Base-by-base conservation (phyloP, 139 green algal genomes). In the Tetradesmus obliquus region DNA sequence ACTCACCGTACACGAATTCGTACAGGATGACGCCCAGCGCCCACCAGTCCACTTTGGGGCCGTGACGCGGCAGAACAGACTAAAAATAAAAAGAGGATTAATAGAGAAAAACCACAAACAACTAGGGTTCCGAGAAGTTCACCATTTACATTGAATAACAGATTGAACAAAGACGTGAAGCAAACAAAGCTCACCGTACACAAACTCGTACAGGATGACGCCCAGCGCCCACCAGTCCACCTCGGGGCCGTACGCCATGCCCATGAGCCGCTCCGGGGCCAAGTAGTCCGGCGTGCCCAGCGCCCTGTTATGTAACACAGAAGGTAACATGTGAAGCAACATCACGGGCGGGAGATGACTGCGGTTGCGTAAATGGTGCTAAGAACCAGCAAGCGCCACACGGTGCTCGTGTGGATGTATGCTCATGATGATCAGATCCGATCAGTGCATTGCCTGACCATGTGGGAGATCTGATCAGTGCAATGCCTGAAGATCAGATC, bases 231-330 rank as follows among this genome's bases (percentile, higher is more conserved):
- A 99, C 98, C 98, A 99, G 91, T 99, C 98, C 82, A 97, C 96
- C 86, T 97, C 97, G 24, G 94, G 95, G 4, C 95, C 96, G 80
- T 99, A 94, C 5, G 92, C 88, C 24, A 92, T 96, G 71, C 96
- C 96, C 83, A 98, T 94, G 84, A 98, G 93, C 89, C 98, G 94
- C 96, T 99, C 98, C 1, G 98, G 98, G 0, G 98, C 98, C 69
- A 99, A 92, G 94, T 99, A 99, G 93, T 99, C 98, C 0, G 98
- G 98, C 8, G 98, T 99, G 87, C 98, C 98, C 69, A 98, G 93
- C 22, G 96, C 96, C 13, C 94, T 91, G 24, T 54, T 91, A 15
- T 81, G 66, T 2, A 20, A 55, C 71, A 88, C 53, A 55, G 0
- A 20, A 51, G 54, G 32, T 51, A 81, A 10, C 72, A 81, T 22